Evolutionary conservation across 2,329 filamentous ascomycete species (phyloP), one percentile per base, ranked within the genome.

Genomic region (Fusarium xyrophilum): DNA sequence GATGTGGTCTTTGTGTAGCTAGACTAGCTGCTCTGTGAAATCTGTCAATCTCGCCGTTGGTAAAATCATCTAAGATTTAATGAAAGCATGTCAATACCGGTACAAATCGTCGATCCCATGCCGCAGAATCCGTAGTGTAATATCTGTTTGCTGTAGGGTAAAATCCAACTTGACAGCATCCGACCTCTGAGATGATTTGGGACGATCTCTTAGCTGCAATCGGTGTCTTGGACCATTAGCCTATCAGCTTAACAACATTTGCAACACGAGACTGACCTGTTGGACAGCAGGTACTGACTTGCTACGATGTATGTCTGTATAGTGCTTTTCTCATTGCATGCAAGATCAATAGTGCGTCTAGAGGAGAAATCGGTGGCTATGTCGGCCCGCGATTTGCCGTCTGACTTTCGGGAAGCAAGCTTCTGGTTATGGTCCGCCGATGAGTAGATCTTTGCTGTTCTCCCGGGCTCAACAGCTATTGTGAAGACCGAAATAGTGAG

Each of bases 241-340:
- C 11, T 19, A 48, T 15, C 4, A 13, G 14, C 7, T 2, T 11
- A 6, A 17, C 21, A 35, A n/a, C 12, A 21, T 36, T 3, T 4
- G n/a, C 23, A 15, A 2, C 11, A n/a, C 44, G n/a, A 14, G 50
- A 58, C 56, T 56, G 38, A 59, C 66, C 33, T 30, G 56, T 56
- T 46, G 63, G 59, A 28, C 68, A 69, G 43, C 68, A 69, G 25
- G 67, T 57, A 33, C 60, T 69, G 30, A 43, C 21, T 46, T 64
- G 17, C 2, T 21, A 65, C 13, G 11, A 65, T 14, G 10, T 40
- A 39, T 5, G 43, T 23, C 1, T 32, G 14, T 19, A 35, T n/a
- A 35, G 55, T 48, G 14, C 17, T 32, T n/a, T 59, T 35, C n/a
- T 56, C 19, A 17, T 65, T 43, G 47, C 63, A 69, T n/a, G 39